Evolutionary conservation across 441 rosid genomes (phyloP).

Genomic region (Pelargonium citronellum): DNA sequence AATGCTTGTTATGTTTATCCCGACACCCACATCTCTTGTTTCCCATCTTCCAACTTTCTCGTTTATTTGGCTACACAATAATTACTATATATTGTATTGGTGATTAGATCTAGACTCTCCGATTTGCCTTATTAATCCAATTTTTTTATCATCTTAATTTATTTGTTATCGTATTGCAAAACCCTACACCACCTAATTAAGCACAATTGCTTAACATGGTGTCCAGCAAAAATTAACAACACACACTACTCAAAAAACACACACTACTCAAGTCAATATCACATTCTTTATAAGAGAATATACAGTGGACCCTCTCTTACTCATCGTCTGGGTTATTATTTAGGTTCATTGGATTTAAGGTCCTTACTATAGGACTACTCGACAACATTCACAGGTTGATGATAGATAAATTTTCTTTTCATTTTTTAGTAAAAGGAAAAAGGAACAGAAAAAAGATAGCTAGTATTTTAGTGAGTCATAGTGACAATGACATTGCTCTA

Average conservation of each 20-base stretch:
- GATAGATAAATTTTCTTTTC: background rate
- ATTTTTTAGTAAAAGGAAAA: background rate
- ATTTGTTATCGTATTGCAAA: too few relatives aligned
- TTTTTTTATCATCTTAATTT: too few relatives aligned
- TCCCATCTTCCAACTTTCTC: conserved; percentile 43
- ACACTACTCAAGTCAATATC: background rate
- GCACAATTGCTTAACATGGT: background rate
- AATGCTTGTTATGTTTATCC: conserved; percentile 42
- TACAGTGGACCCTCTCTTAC: background rate
- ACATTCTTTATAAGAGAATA: background rate
- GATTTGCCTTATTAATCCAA: too few relatives aligned
- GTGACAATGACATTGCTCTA: too few relatives aligned
- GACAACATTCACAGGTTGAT: background rate
- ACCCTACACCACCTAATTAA: background rate
- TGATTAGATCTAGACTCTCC: background rate
- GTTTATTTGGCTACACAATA: background rate
- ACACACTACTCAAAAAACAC: background rate
- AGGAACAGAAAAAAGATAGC: background rate
- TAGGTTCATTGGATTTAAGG: background rate
- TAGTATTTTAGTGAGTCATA: too few relatives aligned
- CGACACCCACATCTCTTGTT: conserved; percentile 44
- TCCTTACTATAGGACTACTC: background rate
- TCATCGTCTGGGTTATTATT: background rate
- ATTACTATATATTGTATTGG: conserved; percentile 4
- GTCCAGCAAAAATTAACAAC: background rate